Percentiles rank a stretch among this genome's conserved stretches.
Conservation (phyloP, 345 rosid species). For the Cardiospermum halicacabum region DNA sequence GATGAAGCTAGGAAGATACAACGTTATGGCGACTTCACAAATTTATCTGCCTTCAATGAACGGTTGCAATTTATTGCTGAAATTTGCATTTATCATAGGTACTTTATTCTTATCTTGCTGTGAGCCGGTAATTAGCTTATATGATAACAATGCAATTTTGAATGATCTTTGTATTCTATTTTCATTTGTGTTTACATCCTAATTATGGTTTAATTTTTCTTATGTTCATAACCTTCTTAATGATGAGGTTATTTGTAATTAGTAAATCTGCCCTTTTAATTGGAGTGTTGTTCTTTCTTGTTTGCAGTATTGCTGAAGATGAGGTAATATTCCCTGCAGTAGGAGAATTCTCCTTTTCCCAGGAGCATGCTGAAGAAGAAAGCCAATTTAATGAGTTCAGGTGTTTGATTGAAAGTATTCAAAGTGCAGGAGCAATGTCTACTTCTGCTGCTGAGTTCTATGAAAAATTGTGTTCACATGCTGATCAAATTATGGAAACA, state of each 20-base stretch:
- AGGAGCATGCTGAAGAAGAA: slow-evolving; percentile 87
- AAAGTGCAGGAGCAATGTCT: slow-evolving; percentile 65
- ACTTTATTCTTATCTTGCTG: slow-evolving; percentile 8
- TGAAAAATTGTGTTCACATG: slow-evolving; percentile 71
- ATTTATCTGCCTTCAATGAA: slow-evolving; percentile 71
- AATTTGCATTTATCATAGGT: slow-evolving; percentile 93
- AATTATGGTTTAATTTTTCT: too few species aligned
- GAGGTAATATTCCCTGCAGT: slow-evolving; percentile 88
- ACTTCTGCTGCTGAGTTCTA: slow-evolving; percentile 67
- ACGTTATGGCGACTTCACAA: slow-evolving; percentile 64
- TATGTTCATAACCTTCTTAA: too few species aligned
- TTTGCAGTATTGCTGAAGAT: slow-evolving; percentile 83
- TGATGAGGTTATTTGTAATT: background rate
- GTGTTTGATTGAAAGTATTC: slow-evolving; percentile 72
- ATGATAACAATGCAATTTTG: slow-evolving; percentile 2
- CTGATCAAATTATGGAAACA: slow-evolving; percentile 82
- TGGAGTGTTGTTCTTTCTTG: slow-evolving; percentile 16
- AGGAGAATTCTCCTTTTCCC: slow-evolving; percentile 60
- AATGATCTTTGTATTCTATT: background rate
- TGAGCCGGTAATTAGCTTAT: background rate
- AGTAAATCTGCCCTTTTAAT: background rate
- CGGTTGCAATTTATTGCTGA: slow-evolving; percentile 84
- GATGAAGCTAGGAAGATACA: slow-evolving; percentile 79
- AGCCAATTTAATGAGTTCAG: slow-evolving; percentile 70
- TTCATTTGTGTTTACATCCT: slow-evolving; percentile 1